Base-by-base conservation (phyloP, 768 basidiomycete species). In the Leccinum incarnatum region DNA sequence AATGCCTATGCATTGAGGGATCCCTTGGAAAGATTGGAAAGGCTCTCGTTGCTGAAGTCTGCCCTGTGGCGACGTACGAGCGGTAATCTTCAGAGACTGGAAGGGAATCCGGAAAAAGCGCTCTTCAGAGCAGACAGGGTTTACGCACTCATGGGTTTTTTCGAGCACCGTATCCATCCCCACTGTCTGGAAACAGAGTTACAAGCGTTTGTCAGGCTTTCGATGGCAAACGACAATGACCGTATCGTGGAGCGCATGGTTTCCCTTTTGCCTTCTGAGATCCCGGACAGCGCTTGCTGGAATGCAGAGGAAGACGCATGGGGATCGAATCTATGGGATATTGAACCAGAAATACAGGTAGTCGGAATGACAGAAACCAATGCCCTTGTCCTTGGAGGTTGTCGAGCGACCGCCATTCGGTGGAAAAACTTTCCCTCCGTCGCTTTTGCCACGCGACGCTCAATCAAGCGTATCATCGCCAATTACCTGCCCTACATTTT, bases 101-200 rank as follows among this genome's bases (percentile, higher is more conserved):
- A 6, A 40, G 15, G 5, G 15, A n/a, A 29, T 2, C 42, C 30
- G 32, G 45, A n/a, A 1, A 34, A 25, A 21, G 17, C 4, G 7
- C 5, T 29, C 51, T 63, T 58, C 55, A 50, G 42, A 42, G 60
- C 64, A 42, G 69, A 68, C 25, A 70, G 56, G 29, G 68, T 72
- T n/a, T 70, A 68, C 8, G 60, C 68, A 10, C 60, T 72, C 1
- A 68, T 67, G 70, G 62, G 63, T 2, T 68, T 72, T 47, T 69
- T 72, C 21, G 58, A 62, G 46, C 68, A 68, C 51, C 70, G 61
- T 1, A 69, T 71, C 30, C 27, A 54, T 11, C 69, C 64, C 11
- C 42, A 63, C 19, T n/a, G 34, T 11, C 19, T 48, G 30, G 67
- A 68, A 30, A 68, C 58, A 11, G 54, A 63, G 27, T 2, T 66